phyloP scores from a whole-genome alignment of 2,329 filamentous ascomycete genomes.

The Gaeumannomyces tritici region DNA sequence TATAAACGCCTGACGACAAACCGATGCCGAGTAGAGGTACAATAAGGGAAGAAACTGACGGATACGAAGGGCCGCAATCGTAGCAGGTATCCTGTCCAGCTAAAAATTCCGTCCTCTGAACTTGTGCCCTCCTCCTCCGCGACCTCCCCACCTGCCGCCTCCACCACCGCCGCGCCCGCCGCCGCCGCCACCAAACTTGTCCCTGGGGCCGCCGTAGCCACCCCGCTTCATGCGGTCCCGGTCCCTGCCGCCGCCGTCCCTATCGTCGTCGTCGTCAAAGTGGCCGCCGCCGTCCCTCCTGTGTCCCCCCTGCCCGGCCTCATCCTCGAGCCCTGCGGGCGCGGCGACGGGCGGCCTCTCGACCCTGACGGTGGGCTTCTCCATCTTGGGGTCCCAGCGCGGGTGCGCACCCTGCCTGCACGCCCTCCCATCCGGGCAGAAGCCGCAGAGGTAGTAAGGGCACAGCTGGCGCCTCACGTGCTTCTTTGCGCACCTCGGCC shows the following conservation, averaged over 20 bases:
- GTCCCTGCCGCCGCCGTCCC: conserved; percentile 14
- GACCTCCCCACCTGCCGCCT: conserved; percentile 19
- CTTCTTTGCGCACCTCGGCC: conserved; percentile 77
- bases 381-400: conserved; percentile 66
- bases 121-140: conserved; percentile 17
- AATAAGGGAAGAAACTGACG: not conserved
- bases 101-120: conserved; percentile 13
- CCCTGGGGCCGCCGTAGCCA: conserved; percentile 14
- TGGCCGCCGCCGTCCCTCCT: conserved; percentile 17
- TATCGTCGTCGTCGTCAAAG: conserved; percentile 17
- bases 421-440: conserved; percentile 72
- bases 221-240: conserved; percentile 11
- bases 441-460: conserved; percentile 80
- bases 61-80: not conserved
- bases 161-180: not conserved
- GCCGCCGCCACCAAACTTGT: conserved; percentile 21
- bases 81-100: too few relatives aligned
- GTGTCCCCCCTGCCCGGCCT: conserved; percentile 31
- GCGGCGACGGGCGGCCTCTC: conserved; percentile 30
- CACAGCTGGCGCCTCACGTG: conserved; percentile 79
- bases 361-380: conserved; percentile 64
- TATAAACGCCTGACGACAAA: not conserved
- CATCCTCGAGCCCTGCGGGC: conserved; percentile 47
- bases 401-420: conserved; percentile 80
- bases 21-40: not conserved